Conservation (phyloP, 73 alveolate species). For the Stentor coeruleus region DNA sequence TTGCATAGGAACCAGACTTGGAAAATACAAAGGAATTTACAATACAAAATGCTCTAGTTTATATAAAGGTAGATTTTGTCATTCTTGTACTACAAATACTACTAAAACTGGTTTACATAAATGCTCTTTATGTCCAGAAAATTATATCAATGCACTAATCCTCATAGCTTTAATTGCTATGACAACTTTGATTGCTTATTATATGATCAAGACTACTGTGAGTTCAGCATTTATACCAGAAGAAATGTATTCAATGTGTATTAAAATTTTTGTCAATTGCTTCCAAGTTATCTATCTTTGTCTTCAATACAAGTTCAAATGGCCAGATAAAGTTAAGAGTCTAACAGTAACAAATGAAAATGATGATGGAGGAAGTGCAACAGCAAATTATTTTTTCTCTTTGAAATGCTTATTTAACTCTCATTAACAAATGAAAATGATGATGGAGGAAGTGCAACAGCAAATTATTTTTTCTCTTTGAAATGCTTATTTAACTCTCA, state of each 20-base stretch:
- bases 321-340: no score
- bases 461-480: neutral
- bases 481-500: neutral
- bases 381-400: neutral
- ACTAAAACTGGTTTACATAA: conserved; percentile 18
- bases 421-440: no score
- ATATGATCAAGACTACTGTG: conserved; percentile 33
- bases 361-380: neutral
- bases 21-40: neutral
- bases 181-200: conserved; percentile 20
- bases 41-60: conserved; percentile 37
- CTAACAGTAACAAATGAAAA: neutral
- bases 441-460: neutral
- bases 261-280: conserved; percentile 49
- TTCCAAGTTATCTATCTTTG: conserved; percentile 31
- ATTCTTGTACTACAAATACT: conserved; percentile 48
- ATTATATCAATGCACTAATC: conserved; percentile 24
- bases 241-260: conserved; percentile 29
- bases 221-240: conserved; percentile 42
- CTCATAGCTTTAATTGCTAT: conserved; percentile 16
- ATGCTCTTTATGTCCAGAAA: conserved; percentile 57
- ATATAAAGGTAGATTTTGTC: conserved; percentile 52
- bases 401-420: neutral
- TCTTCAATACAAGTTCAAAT: neutral
- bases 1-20: conserved; percentile 34